Percentiles rank a stretch among this genome's conserved stretches.
These are phyloP conservation scores for Ustilago xerochloae DNA, from an alignment of 1,284 basidiomycete species.

Conservation along the genomic window DNA sequence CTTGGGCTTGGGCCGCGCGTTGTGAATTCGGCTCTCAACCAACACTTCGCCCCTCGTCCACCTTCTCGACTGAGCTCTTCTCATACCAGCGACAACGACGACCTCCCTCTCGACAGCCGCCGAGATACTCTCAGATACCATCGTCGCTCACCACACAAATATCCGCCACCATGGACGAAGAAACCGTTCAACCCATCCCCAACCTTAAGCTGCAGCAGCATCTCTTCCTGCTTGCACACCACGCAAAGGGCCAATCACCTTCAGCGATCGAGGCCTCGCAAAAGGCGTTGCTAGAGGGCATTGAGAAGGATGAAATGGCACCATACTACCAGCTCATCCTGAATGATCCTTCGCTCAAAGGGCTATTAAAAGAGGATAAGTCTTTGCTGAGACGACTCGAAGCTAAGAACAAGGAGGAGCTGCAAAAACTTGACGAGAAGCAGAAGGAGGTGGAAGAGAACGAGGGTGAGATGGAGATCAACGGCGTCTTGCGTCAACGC, in stretches of 20 bases:
- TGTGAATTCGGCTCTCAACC: constrained; percentile 14
- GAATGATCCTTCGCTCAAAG: constrained; percentile 65
- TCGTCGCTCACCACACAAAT: neutral
- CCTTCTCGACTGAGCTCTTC: neutral
- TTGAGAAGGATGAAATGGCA: constrained; percentile 77
- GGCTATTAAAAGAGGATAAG: constrained; percentile 71
- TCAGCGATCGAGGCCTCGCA: constrained; percentile 72
- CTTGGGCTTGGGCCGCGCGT: constrained; percentile 39
- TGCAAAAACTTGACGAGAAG: constrained; percentile 81
- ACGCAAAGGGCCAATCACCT: constrained; percentile 19
- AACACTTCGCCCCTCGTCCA: constrained; percentile 19
- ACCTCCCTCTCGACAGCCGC: neutral
- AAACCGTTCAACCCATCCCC: constrained; percentile 63
- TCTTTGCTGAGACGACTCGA: constrained; percentile 78
- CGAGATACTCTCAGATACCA: neutral
- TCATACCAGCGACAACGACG: neutral
- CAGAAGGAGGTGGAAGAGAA: constrained; percentile 88
- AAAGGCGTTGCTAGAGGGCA: constrained; percentile 77
- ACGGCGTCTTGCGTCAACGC: constrained; percentile 83
- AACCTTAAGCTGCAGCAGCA: constrained; percentile 65
- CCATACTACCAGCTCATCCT: constrained; percentile 63
- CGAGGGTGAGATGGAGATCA: constrained; percentile 92
- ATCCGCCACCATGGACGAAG: constrained; percentile 57
- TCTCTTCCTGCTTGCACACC: constrained; percentile 63
- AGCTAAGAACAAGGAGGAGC: constrained; percentile 79